Base-by-base conservation (phyloP, 257 asterid genomes). In the Mentha longifolia region DNA sequence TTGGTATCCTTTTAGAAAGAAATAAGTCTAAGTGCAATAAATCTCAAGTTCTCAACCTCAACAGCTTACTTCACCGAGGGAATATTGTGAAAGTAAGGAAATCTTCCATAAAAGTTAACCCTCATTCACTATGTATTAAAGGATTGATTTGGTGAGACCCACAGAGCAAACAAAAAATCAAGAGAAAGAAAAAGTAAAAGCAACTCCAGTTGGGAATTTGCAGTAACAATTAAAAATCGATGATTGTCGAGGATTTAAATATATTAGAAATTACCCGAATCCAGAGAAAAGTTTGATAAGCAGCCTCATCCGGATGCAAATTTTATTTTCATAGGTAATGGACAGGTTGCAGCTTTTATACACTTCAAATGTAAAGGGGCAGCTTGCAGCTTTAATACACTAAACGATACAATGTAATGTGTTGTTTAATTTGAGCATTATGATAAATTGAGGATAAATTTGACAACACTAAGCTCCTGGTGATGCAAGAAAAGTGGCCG, bases 21-120 rank as follows among this genome's bases (percentile, higher is more conserved):
- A 14, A 57, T 14, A 30, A 39, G 11, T 43, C n/a, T 16, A 6
- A 9, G 4, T 28, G 7, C 13, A 20, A 62, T 14, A 61, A 3
- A 55, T 65, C 19, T 46, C 39, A 74, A 30, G 73, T 22, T 55
- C 50, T 54, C 61, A 46, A 43, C 39, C 61, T 56, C 63, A 28
- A 25, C 74, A 55, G 41, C 73, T 6, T 67, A 67, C 33, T 8
- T 37, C 41, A 7, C 41, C 22, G 7, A 7, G 68, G 41, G 37
- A 46, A 70, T 46, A 31, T 12, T 58, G 49, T 50, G 45, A 67
- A 52, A 67, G 31, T 11, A 49, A 51, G 20, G 61, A 9, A 46
- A 59, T 10, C 1, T 19, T 71, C 54, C 13, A 19, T 25, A 19
- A 12, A 12, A 35, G 28, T 59, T 62, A 4, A 51, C 13, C 45